Evolutionary conservation across 805 yeast species (phyloP).

Genomic region (Metschnikowia amazonensis): DNA sequence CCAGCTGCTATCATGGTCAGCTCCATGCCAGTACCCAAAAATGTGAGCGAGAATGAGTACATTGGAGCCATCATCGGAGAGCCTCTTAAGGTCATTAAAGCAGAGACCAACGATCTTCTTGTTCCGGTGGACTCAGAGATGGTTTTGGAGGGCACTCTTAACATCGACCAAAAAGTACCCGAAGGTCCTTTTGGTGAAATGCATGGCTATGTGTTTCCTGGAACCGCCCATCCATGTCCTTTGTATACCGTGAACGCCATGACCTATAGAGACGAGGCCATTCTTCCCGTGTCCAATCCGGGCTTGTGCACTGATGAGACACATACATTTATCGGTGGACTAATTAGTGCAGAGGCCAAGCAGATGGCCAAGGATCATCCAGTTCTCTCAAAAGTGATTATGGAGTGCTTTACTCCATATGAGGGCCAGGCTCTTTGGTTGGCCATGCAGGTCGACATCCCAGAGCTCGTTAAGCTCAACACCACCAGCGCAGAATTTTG

Average conservation of each 20-base stretch:
- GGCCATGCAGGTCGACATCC: constrained; percentile 19
- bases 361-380: constrained; percentile 11
- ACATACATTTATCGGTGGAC: constrained; percentile 25
- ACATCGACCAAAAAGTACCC: constrained; percentile 11
- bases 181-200: constrained; percentile 32
- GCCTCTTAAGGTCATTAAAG: constrained; percentile 21
- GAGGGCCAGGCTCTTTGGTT: constrained; percentile 24
- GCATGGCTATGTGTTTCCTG: constrained; percentile 26
- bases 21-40: constrained; percentile 37
- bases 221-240: constrained; percentile 24
- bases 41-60: constrained; percentile 21
- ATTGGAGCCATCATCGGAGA: constrained; percentile 25
- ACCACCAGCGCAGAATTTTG: constrained; percentile 18
- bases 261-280: constrained; percentile 22
- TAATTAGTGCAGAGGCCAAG: constrained; percentile 18
- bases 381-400: constrained; percentile 13
- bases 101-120: constrained; percentile 20
- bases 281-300: constrained; percentile 25
- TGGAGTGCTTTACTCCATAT: constrained; percentile 24
- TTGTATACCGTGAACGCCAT: constrained; percentile 21
- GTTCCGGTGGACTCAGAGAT: constrained; percentile 25
- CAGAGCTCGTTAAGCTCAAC: constrained; percentile 19
- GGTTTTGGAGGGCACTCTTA: constrained; percentile 23
- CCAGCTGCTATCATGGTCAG: constrained; percentile 26
- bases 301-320: constrained; percentile 26